Conservation (phyloP, 257 asterid species). For the Solanum verrucosum region DNA sequence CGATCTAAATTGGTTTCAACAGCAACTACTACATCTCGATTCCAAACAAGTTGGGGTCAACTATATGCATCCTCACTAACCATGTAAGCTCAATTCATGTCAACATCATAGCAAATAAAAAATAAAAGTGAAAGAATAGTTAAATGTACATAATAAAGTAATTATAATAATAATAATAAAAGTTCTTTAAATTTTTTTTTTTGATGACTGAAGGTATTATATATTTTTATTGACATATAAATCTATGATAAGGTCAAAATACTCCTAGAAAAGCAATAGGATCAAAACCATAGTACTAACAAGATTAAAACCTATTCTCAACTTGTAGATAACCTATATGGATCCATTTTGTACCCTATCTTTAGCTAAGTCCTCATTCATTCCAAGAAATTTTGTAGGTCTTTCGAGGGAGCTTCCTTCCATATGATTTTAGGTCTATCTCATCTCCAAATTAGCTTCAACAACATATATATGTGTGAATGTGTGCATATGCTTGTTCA, state of each 20-base stretch:
- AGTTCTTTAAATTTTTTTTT: neutral
- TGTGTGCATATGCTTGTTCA: neutral
- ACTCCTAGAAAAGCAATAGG: neutral
- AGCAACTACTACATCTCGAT: neutral
- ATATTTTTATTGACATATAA: neutral
- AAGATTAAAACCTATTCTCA: neutral
- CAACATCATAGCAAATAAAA: neutral
- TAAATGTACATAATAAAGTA: neutral
- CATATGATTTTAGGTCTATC: neutral
- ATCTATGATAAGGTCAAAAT: neutral
- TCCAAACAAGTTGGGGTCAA: neutral
- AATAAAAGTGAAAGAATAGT: neutral
- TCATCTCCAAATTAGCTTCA: neutral
- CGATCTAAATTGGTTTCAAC: neutral
- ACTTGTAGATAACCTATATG: neutral
- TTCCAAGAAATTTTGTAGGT: neutral
- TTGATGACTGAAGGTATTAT: neutral
- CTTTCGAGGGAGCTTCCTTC: neutral
- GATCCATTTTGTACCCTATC: neutral
- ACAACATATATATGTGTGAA: neutral
- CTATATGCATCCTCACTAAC: neutral
- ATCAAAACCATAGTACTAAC: neutral
- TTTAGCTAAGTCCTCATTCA: neutral
- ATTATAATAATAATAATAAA: neutral
- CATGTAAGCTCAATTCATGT: neutral